Evolutionary conservation across 1,139 yeast species (phyloP), one percentile per base, ranked within the genome.

Genomic region (Scheffersomyces titani): DNA sequence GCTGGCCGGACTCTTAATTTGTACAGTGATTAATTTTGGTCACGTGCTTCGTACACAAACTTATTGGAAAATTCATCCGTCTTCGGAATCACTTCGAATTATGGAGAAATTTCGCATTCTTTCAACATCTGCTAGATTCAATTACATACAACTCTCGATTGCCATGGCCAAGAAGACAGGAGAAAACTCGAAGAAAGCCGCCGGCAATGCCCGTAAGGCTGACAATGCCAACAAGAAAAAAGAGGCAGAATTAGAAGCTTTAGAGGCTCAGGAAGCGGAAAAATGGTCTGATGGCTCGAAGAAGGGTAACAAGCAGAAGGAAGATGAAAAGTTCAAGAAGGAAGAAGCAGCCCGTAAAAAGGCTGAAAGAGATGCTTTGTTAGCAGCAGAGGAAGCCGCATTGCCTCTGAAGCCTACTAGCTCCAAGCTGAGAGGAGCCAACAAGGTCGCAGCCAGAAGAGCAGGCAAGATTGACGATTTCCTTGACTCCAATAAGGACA

Each of bases 251-350:
- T 78, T 72, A 2, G 81, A 77, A 7, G 77, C 73, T 18, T 73
- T 71, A 5, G 88, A 78, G 56, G 83, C 82, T 3, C 84, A 74
- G 3, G 94, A 89, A 68, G 87, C 86, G 19, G 76, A 81, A 13
- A 78, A 84, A 59, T 90, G 96, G 96, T 84, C 82, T 2, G 80
- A 87, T 49, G 97, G 96, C 22, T 66, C 91, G 45, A 90, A 90
- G 75, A 87, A 86, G 70, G 85, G 82, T 50, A 86, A 81, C 70
- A 84, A 86, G 74, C 90, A 90, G 81, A 87, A 87, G 72, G 89
- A 85, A 60, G 89, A 87, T 57, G 82, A 79, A 21, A 80, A 78
- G 59, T 82, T 83, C 58, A 86, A 86, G 67, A 84, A 80, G 67
- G 87, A 85, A 55, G 89, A 85, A 64, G 89, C 88, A 7, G 85